Conservation (phyloP, 2,329 filamentous ascomycete species). For the Knoxdaviesia proteae region DNA sequence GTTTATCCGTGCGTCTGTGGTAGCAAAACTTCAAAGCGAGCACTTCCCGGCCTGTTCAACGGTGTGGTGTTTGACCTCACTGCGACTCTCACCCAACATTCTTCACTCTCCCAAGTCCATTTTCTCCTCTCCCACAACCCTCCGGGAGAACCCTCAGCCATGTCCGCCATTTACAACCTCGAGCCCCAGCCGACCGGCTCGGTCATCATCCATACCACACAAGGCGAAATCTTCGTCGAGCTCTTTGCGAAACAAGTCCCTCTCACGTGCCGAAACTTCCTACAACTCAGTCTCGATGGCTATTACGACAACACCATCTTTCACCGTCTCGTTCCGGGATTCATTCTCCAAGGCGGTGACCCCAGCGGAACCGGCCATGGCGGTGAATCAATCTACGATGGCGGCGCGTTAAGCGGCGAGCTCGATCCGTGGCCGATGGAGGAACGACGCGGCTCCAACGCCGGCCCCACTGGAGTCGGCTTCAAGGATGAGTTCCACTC, state of each 20-base stretch:
- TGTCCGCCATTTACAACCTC: conserved; percentile 85
- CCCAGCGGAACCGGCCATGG: conserved; percentile 83
- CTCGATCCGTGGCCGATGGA: conserved; percentile 55
- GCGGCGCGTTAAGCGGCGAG: conserved; percentile 52
- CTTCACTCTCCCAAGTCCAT: background rate
- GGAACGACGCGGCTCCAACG: conserved; percentile 38
- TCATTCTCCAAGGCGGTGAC: conserved; percentile 87
- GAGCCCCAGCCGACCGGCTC: conserved; percentile 83
- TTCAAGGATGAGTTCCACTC: conserved; percentile 80
- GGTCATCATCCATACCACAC: conserved; percentile 72
- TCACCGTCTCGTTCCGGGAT: conserved; percentile 77
- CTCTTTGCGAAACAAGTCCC: conserved; percentile 91
- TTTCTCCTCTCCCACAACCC: background rate
- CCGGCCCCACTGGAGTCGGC: conserved; percentile 34
- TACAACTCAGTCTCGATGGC: conserved; percentile 83
- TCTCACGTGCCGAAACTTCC: conserved; percentile 79
- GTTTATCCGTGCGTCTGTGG: too few species aligned
- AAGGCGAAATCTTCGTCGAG: conserved; percentile 75
- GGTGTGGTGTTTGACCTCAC: too few species aligned
- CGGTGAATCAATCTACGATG: conserved; percentile 80
- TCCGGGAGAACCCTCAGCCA: conserved; percentile 14
- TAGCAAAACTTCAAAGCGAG: too few species aligned
- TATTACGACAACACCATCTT: conserved; percentile 92
- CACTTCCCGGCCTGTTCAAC: too few species aligned
- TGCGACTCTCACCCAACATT: background rate